Conservation (phyloP, 805 yeast genomes). For the Saccharomyces mikatae region DNA sequence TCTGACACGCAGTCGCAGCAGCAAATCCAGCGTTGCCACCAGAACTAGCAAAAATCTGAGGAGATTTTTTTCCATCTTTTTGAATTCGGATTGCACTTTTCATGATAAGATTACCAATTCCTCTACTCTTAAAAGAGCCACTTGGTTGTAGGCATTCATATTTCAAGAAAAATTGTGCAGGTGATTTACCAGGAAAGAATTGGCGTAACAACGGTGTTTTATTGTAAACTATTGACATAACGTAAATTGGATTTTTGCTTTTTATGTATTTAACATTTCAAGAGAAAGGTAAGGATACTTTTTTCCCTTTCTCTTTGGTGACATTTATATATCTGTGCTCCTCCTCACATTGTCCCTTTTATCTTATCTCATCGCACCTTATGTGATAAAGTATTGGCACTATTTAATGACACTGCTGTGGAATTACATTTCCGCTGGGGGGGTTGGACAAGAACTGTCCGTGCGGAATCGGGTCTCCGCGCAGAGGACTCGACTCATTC, state of each 20-base stretch:
- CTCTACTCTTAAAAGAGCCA: slow-evolving; percentile 51
- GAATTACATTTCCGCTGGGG: neutral
- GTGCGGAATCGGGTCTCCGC: neutral
- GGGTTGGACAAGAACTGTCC: neutral
- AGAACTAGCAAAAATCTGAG: slow-evolving; percentile 43
- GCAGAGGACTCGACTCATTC: neutral
- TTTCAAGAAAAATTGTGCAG: slow-evolving; percentile 36
- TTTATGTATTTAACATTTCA: neutral
- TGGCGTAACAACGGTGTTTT: slow-evolving; percentile 20
- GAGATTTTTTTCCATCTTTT: slow-evolving; percentile 19
- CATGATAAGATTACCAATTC: slow-evolving; percentile 42
- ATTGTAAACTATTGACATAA: slow-evolving; percentile 16
- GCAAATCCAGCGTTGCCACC: slow-evolving; percentile 44
- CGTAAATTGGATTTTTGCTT: neutral
- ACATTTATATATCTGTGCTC: neutral
- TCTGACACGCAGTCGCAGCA: slow-evolving; percentile 41
- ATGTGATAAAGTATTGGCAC: neutral
- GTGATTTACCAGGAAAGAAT: slow-evolving; percentile 8
- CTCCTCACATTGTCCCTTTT: neutral
- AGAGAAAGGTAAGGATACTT: neutral
- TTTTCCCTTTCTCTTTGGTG: neutral
- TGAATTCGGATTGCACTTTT: slow-evolving; percentile 28
- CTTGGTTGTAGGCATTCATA: slow-evolving; percentile 48
- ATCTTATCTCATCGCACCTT: neutral
- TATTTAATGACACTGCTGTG: neutral